Base-by-base conservation (phyloP, 257 asterid species). In the Solanum chilense region DNA sequence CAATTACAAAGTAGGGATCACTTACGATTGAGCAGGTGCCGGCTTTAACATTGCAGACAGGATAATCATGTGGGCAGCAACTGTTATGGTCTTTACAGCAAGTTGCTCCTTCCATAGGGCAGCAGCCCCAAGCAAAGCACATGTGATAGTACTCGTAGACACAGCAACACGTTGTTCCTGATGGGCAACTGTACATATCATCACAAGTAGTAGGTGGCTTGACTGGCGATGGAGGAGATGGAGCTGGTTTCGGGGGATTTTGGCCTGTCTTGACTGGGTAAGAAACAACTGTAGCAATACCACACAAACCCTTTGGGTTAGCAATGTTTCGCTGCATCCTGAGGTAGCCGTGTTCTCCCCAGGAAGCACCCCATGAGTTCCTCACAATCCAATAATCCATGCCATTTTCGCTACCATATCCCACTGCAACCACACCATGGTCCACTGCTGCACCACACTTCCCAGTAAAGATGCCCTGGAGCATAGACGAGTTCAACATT, bases 31-130 rank as follows among this genome's bases (percentile, higher is more conserved):
- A 91, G 90, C 99, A 96, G 35, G 99, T 95, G 88, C 98, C 98
- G 2, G 97, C 93, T 9, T 11, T 16, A 12, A 91, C 29, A 33
- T 96, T 88, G 92, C 99, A 96, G 12, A 96, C 95, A 0, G 99
- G 99, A 68, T 93, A 95, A 7, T 93, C 95, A 7, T 95, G 94
- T 1, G 98, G 98, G 88, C 99, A 96, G 91, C 99, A 96, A 86
- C 98, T 94, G 89, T 87, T 87, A 64, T 93, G 93, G 70, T 95
- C 99, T 2, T 93, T 95, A 87, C 99, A 96, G 90, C 98, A 96
- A 0, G 95, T 88, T 60, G 98, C 98, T 1, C 93, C 92, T 77
- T 93, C 94, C 6, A 94, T 92, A 1, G 98, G 98, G 90, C 98
- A 95, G 90, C 98, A 95, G 2, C 98, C 98, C 98, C 98, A 95